Conservation (phyloP, 1,284 basidiomycete genomes). For the Ceratobasidium sp. region DNA sequence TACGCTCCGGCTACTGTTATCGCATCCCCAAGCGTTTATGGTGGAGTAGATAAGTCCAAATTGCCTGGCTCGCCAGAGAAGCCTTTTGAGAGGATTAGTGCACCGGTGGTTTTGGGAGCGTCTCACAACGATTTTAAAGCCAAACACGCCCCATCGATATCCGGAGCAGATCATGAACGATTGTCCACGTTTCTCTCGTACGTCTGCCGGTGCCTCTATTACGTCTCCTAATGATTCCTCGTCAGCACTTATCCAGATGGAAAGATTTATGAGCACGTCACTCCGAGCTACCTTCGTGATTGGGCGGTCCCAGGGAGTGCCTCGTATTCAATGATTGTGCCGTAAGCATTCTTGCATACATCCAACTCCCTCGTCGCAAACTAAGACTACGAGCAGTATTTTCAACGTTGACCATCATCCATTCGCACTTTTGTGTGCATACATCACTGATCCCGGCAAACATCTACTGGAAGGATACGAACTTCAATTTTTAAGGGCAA, state of each 20-base stretch:
- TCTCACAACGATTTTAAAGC: constrained; percentile 19
- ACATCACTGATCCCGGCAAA: constrained; percentile 78
- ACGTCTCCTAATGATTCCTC: not conserved
- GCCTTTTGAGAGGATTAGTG: constrained; percentile 28
- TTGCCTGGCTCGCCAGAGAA: constrained; percentile 1
- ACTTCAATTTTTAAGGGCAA: constrained; percentile 87
- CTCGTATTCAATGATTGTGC: constrained; percentile 82
- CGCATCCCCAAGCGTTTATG: constrained; percentile 33
- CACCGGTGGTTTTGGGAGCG: constrained; percentile 19
- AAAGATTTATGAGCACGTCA: constrained; percentile 81
- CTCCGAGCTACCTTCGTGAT: constrained; percentile 76
- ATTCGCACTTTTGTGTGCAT: constrained; percentile 90
- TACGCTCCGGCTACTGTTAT: constrained; percentile 49
- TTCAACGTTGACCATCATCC: constrained; percentile 94
- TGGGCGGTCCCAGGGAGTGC: constrained; percentile 75
- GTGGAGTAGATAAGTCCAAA: not conserved
- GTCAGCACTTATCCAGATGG: constrained; percentile 74
- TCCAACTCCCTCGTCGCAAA: not conserved
- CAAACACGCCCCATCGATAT: constrained; percentile 58
- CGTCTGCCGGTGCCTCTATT: not conserved
- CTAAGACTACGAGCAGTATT: constrained; percentile 72
- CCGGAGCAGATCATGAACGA: constrained; percentile 71
- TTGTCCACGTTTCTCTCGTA: constrained; percentile 71
- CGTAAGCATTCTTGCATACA: not conserved
- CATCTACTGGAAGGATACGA: constrained; percentile 91